Percentiles rank a stretch among this genome's conserved stretches.
phyloP scores from a whole-genome alignment of 2,329 filamentous ascomycete genomes.

The Talaromyces sp. region DNA sequence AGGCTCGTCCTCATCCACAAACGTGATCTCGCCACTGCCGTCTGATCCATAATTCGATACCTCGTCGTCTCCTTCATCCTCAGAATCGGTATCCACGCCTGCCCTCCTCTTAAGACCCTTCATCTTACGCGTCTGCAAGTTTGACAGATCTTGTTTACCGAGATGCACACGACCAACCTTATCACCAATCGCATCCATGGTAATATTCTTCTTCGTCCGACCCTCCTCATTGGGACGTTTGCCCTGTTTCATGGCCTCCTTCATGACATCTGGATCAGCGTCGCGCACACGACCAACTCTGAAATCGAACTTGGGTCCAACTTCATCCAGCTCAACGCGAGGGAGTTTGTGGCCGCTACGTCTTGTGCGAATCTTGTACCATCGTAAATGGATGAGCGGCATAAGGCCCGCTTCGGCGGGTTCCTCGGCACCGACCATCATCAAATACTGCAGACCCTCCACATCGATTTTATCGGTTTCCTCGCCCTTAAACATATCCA shows the following conservation, averaged over 20 bases:
- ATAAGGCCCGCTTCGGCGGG: slow-evolving; percentile 36
- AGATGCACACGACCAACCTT: slow-evolving; percentile 93
- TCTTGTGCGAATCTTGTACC: slow-evolving; percentile 83
- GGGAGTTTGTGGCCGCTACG: slow-evolving; percentile 82
- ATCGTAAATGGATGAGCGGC: slow-evolving; percentile 61
- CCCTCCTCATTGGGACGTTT: slow-evolving; percentile 56
- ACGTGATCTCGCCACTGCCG: slow-evolving; percentile 13
- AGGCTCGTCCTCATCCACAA: slow-evolving; percentile 17
- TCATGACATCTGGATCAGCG: slow-evolving; percentile 73
- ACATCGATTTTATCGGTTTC: slow-evolving; percentile 81
- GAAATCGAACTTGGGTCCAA: slow-evolving; percentile 91
- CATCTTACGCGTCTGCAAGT: slow-evolving; percentile 96
- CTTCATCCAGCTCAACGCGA: slow-evolving; percentile 89
- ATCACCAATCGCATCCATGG: slow-evolving; percentile 86
- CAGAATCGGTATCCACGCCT: slow-evolving; percentile 56
- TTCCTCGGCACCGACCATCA: slow-evolving; percentile 75
- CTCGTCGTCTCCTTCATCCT: slow-evolving; percentile 31
- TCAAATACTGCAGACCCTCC: slow-evolving; percentile 86
- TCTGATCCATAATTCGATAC: slow-evolving; percentile 14
- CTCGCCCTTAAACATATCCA: slow-evolving; percentile 88
- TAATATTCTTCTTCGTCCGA: slow-evolving; percentile 91
- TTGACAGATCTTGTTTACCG: slow-evolving; percentile 79
- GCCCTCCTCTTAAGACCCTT: slow-evolving; percentile 90
- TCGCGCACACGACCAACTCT: slow-evolving; percentile 75
- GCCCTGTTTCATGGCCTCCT: slow-evolving; percentile 84